phyloP scores from a whole-genome alignment of 148 eudicot genomes.

The Selenicereus undatus region DNA sequence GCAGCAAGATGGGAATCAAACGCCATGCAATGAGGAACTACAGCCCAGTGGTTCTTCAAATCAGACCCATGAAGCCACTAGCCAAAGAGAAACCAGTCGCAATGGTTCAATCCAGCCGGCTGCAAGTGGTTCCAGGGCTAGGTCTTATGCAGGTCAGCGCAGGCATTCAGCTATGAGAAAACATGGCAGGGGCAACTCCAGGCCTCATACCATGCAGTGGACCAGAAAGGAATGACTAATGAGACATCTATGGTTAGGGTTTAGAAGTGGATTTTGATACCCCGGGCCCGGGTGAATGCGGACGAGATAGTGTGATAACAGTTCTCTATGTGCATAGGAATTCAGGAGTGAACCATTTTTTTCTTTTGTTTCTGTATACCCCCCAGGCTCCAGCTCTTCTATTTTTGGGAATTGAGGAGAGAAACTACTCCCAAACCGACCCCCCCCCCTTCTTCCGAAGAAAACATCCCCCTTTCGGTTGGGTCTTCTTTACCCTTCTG shows the following conservation, averaged over 20 bases:
- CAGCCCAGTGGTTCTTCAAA: slow-evolving; percentile 37
- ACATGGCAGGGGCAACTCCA: slow-evolving; percentile 17
- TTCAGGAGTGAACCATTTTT: no score
- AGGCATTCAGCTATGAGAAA: slow-evolving; percentile 21
- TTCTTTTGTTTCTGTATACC: no score
- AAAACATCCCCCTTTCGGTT: neutral
- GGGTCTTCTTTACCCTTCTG: neutral
- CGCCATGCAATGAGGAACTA: slow-evolving; percentile 14
- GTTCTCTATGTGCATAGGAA: no score
- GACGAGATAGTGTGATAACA: no score
- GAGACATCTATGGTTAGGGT: no score
- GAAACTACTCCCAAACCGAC: neutral
- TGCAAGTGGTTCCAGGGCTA: slow-evolving; percentile 15
- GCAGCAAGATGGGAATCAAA: slow-evolving; percentile 22
- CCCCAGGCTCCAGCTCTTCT: no score
- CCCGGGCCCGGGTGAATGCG: neutral
- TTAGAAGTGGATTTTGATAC: no score
- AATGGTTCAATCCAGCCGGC: slow-evolving; percentile 4
- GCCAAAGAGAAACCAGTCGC: slow-evolving; percentile 21
- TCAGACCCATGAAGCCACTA: slow-evolving; percentile 13
- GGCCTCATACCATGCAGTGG: slow-evolving; percentile 22
- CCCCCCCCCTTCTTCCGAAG: no score
- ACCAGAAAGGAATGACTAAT: slow-evolving; percentile 15
- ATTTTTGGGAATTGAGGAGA: neutral
- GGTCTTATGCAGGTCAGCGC: slow-evolving; percentile 17